phyloP scores from a whole-genome alignment of 1,284 basidiomycete species.

The Tilletia setariae region DNA sequence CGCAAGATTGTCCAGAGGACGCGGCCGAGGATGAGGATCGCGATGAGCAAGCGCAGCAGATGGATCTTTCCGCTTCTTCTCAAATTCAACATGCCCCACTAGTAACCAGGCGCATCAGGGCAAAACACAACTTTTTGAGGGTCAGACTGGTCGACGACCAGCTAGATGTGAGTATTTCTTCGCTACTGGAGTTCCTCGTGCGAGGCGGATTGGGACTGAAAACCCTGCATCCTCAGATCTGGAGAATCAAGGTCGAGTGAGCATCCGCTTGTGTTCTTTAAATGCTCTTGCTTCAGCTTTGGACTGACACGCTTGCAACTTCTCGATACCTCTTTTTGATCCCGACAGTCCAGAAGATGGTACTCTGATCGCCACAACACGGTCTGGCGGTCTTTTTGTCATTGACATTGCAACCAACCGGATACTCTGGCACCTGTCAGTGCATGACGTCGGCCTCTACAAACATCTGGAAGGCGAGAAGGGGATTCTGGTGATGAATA shows the following conservation, averaged over 20 bases:
- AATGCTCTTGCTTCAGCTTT: not conserved
- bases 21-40: not conserved
- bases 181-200: not conserved
- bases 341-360: not conserved
- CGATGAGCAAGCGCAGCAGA: not conserved
- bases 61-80: not conserved
- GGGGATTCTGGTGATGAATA: constrained; percentile 2
- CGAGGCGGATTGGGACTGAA: no score
- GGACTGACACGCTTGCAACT: not conserved
- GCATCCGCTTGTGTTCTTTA: not conserved
- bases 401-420: not conserved
- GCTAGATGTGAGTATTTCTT: no score
- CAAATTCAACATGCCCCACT: not conserved
- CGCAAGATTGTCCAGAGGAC: not conserved
- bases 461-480: constrained; percentile 3
- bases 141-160: no score
- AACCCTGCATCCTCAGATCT: not conserved
- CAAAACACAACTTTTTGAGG: no score
- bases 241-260: constrained; percentile 13
- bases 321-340: not conserved
- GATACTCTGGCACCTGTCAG: not conserved
- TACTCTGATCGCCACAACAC: constrained; percentile 2
- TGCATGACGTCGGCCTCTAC: not conserved
- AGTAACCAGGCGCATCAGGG: no score
- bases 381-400: constrained; percentile 1